phyloP scores from a whole-genome alignment of 306 rosid species.

The Prunus fruticosa region DNA sequence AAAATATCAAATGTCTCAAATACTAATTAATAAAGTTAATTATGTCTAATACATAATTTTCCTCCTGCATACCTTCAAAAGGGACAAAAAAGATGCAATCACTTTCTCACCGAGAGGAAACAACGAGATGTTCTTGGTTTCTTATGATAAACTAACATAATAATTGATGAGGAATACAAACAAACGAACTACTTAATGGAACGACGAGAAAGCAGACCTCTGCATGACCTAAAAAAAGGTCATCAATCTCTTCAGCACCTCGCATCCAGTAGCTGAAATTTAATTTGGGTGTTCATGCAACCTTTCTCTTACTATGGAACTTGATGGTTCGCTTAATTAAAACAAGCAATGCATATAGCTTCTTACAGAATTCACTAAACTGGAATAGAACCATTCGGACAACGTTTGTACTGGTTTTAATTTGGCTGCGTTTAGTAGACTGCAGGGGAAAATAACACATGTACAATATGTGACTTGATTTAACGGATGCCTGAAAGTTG shows the following conservation, averaged over 20 bases:
- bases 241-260: conserved; percentile 86
- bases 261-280: conserved; percentile 75
- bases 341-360: conserved; percentile 31
- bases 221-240: conserved; percentile 70
- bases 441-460: conserved; percentile 22
- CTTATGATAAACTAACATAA: neutral
- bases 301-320: conserved; percentile 1
- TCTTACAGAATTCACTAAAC: conserved; percentile 81
- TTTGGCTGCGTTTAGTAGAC: conserved; percentile 56
- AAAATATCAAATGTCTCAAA: no score
- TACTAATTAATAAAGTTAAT: no score
- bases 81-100: neutral
- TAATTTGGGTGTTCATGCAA: conserved; percentile 19
- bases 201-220: conserved; percentile 45
- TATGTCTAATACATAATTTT: no score
- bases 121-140: neutral
- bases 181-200: neutral
- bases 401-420: conserved; percentile 58
- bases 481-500: no score
- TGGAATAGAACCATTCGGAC: conserved; percentile 78
- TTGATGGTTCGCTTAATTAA: neutral
- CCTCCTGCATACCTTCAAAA: no score
- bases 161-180: neutral
- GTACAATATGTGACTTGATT: no score
- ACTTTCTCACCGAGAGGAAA: neutral